Conservation (phyloP, 2,329 filamentous ascomycete genomes). For the Pseudogymnoascus sp. region DNA sequence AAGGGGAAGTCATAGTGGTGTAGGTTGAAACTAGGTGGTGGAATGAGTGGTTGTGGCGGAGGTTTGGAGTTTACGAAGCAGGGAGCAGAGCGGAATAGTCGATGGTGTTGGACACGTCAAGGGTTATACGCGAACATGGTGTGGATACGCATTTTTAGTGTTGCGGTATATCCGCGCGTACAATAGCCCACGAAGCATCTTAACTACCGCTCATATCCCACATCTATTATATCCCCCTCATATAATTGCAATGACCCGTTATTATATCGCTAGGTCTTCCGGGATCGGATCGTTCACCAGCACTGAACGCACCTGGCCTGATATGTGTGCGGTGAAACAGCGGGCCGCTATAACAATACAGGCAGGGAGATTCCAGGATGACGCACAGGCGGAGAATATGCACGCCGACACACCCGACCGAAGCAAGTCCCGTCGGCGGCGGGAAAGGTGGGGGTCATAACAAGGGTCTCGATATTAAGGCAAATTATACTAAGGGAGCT, state of each 20-base stretch:
- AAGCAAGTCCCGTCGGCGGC: background rate
- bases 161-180: too few relatives aligned
- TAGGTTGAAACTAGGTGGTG: too few relatives aligned
- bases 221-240: too few relatives aligned
- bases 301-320: background rate
- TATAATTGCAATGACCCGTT: too few relatives aligned
- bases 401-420: background rate
- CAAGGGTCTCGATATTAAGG: background rate
- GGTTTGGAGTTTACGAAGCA: background rate
- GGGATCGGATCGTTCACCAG: background rate
- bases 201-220: too few relatives aligned
- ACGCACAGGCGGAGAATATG: background rate
- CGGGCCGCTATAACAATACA: background rate
- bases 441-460: background rate
- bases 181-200: too few relatives aligned
- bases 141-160: too few relatives aligned
- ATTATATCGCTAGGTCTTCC: background rate
- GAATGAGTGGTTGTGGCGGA: too few relatives aligned
- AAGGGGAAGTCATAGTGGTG: background rate
- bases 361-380: background rate
- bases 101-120: background rate
- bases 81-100: background rate
- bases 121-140: too few relatives aligned
- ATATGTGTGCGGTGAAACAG: background rate
- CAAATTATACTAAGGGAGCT: background rate